phyloP scores from a whole-genome alignment of 176 grass and related monocot species.

The Zea luxurians region DNA sequence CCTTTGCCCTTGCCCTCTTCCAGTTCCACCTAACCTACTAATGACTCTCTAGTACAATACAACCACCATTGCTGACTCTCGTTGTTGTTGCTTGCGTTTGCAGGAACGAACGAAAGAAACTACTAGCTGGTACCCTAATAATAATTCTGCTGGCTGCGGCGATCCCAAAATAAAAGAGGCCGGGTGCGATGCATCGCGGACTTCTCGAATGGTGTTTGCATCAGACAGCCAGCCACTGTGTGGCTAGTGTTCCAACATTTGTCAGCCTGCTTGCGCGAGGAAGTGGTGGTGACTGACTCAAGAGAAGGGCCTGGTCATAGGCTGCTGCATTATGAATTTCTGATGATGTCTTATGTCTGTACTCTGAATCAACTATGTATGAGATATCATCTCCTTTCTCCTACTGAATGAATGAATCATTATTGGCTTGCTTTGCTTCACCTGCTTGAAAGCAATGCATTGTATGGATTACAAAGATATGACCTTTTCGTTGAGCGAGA shows the following conservation, averaged over 20 bases:
- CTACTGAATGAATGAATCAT: neutral
- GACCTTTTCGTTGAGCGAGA: too few relatives aligned
- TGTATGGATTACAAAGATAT: too few relatives aligned
- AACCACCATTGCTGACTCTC: neutral
- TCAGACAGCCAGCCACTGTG: neutral
- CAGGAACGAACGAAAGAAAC: constrained; percentile 27
- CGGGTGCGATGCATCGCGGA: constrained; percentile 11
- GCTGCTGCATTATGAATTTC: neutral
- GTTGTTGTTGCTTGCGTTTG: neutral
- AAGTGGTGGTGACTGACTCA: neutral
- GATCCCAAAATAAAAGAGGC: constrained; percentile 23
- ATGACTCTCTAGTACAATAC: neutral
- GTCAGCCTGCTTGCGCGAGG: neutral
- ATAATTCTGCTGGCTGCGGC: neutral
- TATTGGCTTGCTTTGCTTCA: constrained; percentile 1
- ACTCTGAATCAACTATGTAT: constrained; percentile 1
- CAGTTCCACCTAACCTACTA: neutral
- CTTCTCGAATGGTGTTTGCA: constrained; percentile 7
- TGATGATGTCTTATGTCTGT: neutral
- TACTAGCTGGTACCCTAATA: constrained; percentile 24
- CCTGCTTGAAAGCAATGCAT: neutral
- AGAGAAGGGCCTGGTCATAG: neutral
- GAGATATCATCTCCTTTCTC: neutral
- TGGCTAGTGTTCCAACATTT: neutral
- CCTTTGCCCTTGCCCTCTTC: neutral